A percentile compares a stretch with the other conserved stretches of the same genome.
Conservation (phyloP, 2,329 filamentous ascomycete genomes). For the Westerdykella ornata region DNA sequence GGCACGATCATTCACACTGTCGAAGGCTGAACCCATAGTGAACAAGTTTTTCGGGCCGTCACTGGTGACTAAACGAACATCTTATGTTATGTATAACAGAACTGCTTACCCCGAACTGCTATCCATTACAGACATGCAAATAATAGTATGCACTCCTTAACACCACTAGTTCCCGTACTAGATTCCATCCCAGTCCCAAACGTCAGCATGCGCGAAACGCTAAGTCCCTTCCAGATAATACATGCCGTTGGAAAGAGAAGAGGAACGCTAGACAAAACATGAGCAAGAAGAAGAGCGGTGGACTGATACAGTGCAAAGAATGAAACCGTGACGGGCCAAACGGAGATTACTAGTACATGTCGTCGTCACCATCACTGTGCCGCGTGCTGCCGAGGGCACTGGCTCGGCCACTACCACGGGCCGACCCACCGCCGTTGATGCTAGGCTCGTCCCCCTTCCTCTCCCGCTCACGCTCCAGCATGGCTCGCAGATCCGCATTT, state of each 20-base stretch:
- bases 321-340: background rate
- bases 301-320: background rate
- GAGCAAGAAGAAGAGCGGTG: background rate
- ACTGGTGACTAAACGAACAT: too few species aligned
- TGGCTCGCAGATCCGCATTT: conserved; percentile 61
- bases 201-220: conserved; percentile 2
- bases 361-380: conserved; percentile 1
- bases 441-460: conserved; percentile 18
- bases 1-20: too few species aligned
- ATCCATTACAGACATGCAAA: too few species aligned
- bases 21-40: too few species aligned
- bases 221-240: conserved; percentile 2
- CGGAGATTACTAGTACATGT: conserved; percentile 10
- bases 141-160: too few species aligned
- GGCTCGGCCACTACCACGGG: conserved; percentile 15
- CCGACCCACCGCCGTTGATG: conserved; percentile 14
- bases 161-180: too few species aligned
- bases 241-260: conserved; percentile 2
- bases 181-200: too few species aligned
- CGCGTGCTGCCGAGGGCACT: conserved; percentile 12
- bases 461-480: conserved; percentile 54
- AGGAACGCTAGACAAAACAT: background rate
- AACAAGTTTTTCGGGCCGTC: too few species aligned
- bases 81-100: too few species aligned
- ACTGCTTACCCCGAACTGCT: too few species aligned